Conservation (phyloP, 163 green algal species). For the Chlamydomonas reinhardtii region DNA sequence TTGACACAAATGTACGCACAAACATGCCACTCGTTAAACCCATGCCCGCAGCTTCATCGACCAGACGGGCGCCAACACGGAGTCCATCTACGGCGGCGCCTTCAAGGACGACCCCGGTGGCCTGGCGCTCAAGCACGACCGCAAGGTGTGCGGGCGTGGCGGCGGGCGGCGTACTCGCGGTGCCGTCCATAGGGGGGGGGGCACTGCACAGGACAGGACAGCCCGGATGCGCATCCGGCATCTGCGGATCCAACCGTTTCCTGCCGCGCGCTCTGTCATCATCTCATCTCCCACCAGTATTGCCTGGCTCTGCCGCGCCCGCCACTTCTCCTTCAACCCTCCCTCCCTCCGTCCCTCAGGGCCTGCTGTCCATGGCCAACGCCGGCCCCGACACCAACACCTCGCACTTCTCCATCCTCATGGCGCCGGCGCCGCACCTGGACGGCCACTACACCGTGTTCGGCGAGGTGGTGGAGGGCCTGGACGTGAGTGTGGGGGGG, state of each 20-base stretch:
- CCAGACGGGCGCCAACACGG: constrained; percentile 75
- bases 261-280: too few relatives aligned
- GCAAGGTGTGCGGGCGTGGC: constrained; percentile 70
- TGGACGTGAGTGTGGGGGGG: constrained; percentile 49
- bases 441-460: constrained; percentile 83
- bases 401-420: constrained; percentile 90
- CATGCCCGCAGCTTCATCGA: constrained; percentile 38
- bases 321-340: too few relatives aligned
- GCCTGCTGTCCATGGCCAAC: constrained; percentile 89
- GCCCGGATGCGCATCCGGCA: too few relatives aligned
- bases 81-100: constrained; percentile 80
- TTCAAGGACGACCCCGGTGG: constrained; percentile 87
- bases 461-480: constrained; percentile 78
- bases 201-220: too few relatives aligned
- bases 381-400: constrained; percentile 87
- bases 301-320: too few relatives aligned
- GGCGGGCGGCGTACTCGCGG: too few relatives aligned
- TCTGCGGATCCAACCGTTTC: too few relatives aligned
- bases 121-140: constrained; percentile 80
- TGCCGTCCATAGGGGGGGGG: too few relatives aligned
- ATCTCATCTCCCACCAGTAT: too few relatives aligned
- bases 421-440: constrained; percentile 72
- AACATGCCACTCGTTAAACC: too few relatives aligned
- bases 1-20: too few relatives aligned
- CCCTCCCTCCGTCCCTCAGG: constrained; percentile 13